These are phyloP conservation scores for Rhizophlyctis rosea DNA, from an alignment of 192 early-diverging fungal genomes.

Conservation along the genomic window DNA sequence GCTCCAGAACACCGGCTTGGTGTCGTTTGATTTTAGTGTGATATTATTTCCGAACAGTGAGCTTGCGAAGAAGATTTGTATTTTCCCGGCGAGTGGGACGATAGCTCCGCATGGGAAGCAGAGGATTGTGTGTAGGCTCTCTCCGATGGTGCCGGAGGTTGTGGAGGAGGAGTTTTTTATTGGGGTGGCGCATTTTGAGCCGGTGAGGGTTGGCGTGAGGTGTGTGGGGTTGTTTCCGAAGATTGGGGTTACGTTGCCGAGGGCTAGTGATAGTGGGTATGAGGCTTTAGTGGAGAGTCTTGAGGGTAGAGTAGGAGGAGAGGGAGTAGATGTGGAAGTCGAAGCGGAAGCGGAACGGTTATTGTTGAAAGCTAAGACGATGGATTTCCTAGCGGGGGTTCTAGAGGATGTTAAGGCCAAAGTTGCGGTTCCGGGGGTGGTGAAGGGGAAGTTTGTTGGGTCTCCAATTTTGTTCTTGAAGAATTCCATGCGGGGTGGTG, in stretches of 20 bases:
- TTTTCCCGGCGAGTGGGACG: conserved; percentile 40
- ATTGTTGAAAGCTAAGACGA: conserved; percentile 39
- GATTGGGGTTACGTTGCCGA: conserved; percentile 31
- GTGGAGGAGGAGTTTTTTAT: conserved; percentile 52
- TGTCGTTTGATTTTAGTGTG: conserved; percentile 48
- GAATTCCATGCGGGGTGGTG: too few relatives aligned
- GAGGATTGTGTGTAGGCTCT: conserved; percentile 43
- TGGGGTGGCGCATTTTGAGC: conserved; percentile 53
- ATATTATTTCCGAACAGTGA: conserved; percentile 27
- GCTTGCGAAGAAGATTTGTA: conserved; percentile 36
- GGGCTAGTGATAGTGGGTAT: conserved; percentile 28
- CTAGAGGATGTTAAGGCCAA: conserved; percentile 34
- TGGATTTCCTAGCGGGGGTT: conserved; percentile 31
- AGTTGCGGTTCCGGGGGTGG: not conserved
- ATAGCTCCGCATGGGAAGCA: conserved; percentile 40
- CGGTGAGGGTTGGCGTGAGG: conserved; percentile 38
- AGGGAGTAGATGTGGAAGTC: conserved; percentile 28
- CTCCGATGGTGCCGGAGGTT: conserved; percentile 40
- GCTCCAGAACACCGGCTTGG: conserved; percentile 46
- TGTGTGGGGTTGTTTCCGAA: conserved; percentile 43
- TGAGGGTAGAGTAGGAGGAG: not conserved
- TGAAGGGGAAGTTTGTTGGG: conserved; percentile 44
- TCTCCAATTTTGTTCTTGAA: conserved; percentile 42
- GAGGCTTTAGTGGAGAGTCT: conserved; percentile 11
- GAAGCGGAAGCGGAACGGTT: conserved; percentile 42